phyloP scores from a whole-genome alignment of 2,329 filamentous ascomycete species.

The Cladosporium halotolerans region DNA sequence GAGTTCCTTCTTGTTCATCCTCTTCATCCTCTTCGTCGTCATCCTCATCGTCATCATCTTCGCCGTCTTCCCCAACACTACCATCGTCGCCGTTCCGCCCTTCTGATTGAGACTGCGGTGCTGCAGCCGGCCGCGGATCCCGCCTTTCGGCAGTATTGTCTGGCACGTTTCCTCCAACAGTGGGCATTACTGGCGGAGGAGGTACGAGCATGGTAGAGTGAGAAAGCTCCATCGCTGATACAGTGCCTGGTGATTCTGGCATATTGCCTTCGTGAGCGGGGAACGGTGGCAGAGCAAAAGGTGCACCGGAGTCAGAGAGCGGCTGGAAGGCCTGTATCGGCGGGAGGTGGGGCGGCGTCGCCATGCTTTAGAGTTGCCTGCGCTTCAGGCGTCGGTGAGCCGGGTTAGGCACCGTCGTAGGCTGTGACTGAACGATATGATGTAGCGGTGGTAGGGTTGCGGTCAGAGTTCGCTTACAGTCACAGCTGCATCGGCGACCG shows the following conservation, averaged over 20 bases:
- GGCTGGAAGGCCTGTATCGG: conserved; percentile 9
- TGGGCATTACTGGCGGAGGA: background rate
- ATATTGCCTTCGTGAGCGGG: background rate
- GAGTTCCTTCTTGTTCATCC: conserved; percentile 27
- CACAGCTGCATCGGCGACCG: no score
- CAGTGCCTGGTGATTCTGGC: conserved; percentile 2
- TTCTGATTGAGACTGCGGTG: background rate
- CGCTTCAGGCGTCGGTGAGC: no score
- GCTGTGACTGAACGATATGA: no score
- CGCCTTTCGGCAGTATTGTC: conserved; percentile 1
- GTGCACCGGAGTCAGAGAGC: conserved; percentile 1
- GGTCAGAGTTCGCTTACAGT: no score
- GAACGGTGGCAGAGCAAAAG: conserved; percentile 4
- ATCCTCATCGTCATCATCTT: conserved; percentile 20
- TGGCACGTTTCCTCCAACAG: background rate
- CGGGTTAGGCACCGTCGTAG: no score
- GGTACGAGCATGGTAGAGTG: conserved; percentile 10
- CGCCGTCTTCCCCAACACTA: conserved; percentile 18
- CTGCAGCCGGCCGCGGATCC: background rate
- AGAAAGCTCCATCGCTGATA: conserved; percentile 8
- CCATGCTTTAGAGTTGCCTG: background rate
- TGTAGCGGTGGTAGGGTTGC: no score
- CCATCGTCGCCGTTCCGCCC: background rate
- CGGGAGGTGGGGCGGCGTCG: conserved; percentile 7
- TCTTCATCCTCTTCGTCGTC: conserved; percentile 26